These are phyloP conservation scores for Chlamydomonas schloesseri DNA, from an alignment of 139 green algal species.

Conservation along the genomic window DNA sequence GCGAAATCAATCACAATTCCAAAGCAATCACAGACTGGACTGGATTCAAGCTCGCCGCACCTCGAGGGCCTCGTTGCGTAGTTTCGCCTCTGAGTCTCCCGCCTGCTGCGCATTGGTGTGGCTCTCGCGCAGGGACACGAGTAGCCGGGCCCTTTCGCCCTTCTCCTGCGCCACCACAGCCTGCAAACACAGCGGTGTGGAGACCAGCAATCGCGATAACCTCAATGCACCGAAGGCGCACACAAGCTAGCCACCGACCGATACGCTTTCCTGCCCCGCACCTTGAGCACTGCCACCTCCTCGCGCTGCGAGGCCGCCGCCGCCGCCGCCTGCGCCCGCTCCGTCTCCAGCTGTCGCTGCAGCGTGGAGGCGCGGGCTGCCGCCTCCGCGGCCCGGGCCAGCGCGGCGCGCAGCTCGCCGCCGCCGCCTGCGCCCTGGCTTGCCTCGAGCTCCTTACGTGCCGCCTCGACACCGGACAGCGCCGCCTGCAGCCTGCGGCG, in stretches of 20 bases:
- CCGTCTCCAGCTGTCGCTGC: constrained; percentile 50
- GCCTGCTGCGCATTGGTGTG: constrained; percentile 12
- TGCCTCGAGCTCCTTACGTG: constrained; percentile 41
- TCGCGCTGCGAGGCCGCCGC: constrained; percentile 20
- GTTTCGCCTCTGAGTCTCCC: constrained; percentile 8
- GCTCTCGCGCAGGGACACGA: constrained; percentile 40
- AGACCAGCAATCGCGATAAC: no score
- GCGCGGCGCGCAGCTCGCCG: not conserved
- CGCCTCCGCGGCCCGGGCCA: constrained; percentile 19
- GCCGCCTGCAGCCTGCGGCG: constrained; percentile 42
- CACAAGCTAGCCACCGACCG: no score
- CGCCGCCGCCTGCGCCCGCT: constrained; percentile 45
- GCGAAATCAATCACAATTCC: no score
- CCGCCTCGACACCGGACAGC: constrained; percentile 40
- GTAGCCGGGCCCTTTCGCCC: constrained; percentile 46
- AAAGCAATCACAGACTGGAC: no score
- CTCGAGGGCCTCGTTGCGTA: constrained; percentile 23
- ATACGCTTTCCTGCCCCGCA: no score
- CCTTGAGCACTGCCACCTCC: constrained; percentile 36
- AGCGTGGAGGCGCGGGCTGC: constrained; percentile 24
- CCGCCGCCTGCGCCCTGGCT: not conserved
- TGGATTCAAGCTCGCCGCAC: not conserved
- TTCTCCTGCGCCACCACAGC: constrained; percentile 46
- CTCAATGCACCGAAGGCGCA: no score
- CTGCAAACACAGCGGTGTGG: not conserved